Evolutionary conservation across 2,329 filamentous ascomycete genomes (phyloP), one percentile per base, ranked within the genome.

Genomic region (Hymenoscyphus infarciens): DNA sequence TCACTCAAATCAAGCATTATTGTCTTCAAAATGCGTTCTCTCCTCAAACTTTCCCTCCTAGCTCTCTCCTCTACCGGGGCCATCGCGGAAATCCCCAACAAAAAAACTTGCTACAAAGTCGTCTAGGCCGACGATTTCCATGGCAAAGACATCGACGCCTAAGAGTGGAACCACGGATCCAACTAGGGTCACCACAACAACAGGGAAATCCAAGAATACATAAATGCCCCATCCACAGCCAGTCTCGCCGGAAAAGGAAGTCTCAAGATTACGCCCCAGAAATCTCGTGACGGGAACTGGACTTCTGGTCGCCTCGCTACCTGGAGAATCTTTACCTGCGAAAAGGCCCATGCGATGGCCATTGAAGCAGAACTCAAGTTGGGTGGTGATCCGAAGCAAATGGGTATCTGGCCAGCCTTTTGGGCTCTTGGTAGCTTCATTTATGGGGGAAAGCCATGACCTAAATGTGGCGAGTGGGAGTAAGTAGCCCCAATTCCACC

Each of bases 401-500:
- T 49, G 27, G 63, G 63, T 25, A 63, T 65, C 61, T 65, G 45
- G 63, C 63, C 63, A 6, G 63, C 63, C 11, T 63, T 65, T 49
- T 65, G 63, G 63, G 35, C 61, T 31, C 39, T 65, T 13, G 63
- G 63, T 27, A 57, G 27, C 22, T 27, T 31, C 10, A 35, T 64
- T 11, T 35, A 38, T 25, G 54, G 19, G 11, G 62, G 62, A 7
- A 57, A 52, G 6, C 13, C 27, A 19, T 64, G 63, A 61, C 63
- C 63, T 25, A 19, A 13, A 15, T 64, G 61, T 53, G 63, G 63
- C 27, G 63, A 64, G 38, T 53, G 29, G 63, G 55, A 22, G 27
- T 27, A 15, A 53, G 42, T 25, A 35, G 49, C 5, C 49, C 15
- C 29, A 22, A 39, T 27, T 57, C 57, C 16, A 59, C 56, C 16